Base-by-base conservation (phyloP, 495 filamentous ascomycete genomes). In the Penicillium manginii region DNA sequence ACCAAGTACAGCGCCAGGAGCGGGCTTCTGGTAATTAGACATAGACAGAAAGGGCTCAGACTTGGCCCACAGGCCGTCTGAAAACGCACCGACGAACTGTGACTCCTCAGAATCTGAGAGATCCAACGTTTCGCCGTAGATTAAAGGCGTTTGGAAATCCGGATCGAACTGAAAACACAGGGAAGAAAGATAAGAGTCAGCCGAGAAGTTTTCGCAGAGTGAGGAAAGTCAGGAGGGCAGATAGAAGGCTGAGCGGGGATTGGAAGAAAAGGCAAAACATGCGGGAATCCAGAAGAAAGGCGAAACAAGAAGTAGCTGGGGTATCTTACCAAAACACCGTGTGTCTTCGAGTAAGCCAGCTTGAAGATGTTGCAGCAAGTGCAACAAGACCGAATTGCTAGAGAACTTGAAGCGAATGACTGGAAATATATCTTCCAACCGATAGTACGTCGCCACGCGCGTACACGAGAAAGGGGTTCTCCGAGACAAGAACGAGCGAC, bases 41-140 rank as follows among this genome's bases (percentile, higher is more conserved):
- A 84, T 84, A 70, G 81, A 78, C 72, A 83, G 60, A 43, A 79
- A 66, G 57, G 77, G 73, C 64, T 78, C 80, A 73, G 80, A 77
- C 78, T 81, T 80, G 76, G 78, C 78, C 73, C 78, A 70, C 56
- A 78, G 76, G 74, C 75, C 77, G 72, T 77, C 78, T 74, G 74
- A 74, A 64, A 75, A 71, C 45, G 74, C 73, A 68, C 73, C 75
- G 69, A 71, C 67, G 62, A 80, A 76, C 51, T 68, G 71, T 55
- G 77, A 76, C 57, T 76, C 76, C 73, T 78, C 78, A 66, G 77
- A 71, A 63, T 82, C 80, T 54, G 77, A 80, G 63, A 81, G 72
- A 60, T 80, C 80, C 64, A 80, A 78, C 32, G 76, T 75, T 62
- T 84, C 81, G 70, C 79, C 80, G 58, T 83, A 59, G 59, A 83